Evolutionary conservation across 1,284 basidiomycete species (phyloP).

Genomic region (Trametes versicolor): DNA sequence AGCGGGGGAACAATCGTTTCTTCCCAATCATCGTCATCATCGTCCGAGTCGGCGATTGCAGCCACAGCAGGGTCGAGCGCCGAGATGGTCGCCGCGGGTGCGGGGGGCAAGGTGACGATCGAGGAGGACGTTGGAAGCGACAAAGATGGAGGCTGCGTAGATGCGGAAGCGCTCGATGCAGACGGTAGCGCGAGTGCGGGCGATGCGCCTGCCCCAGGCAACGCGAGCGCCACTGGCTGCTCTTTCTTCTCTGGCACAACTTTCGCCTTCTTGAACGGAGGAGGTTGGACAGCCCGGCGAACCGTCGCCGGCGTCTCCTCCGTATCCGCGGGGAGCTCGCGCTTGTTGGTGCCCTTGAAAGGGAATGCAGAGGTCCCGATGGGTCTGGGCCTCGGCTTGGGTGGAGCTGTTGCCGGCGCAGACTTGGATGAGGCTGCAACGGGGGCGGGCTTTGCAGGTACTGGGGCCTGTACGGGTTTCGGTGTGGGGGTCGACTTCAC

Average conservation of each 20-base stretch:
- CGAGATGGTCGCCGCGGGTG: conserved; percentile 12
- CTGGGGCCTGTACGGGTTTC: conserved; percentile 14
- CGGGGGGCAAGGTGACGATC: conserved; percentile 30
- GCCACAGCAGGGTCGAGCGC: neutral
- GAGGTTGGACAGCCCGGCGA: conserved; percentile 41
- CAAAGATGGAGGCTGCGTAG: conserved; percentile 23
- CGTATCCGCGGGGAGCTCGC: conserved; percentile 45
- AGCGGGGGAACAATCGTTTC: conserved; percentile 34
- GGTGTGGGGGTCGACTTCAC: neutral
- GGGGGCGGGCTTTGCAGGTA: conserved; percentile 3
- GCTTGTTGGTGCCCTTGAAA: conserved; percentile 36
- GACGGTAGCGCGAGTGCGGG: conserved; percentile 32
- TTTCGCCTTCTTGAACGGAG: conserved; percentile 25
- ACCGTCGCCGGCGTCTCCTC: conserved; percentile 50
- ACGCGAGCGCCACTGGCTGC: conserved; percentile 40
- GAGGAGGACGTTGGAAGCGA: conserved; percentile 32
- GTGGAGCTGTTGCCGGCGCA: neutral
- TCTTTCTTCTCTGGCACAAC: conserved; percentile 42
- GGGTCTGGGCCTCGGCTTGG: conserved; percentile 10
- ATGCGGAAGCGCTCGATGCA: conserved; percentile 30
- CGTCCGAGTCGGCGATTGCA: conserved; percentile 58
- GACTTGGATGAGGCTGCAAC: conserved; percentile 15
- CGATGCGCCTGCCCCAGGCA: conserved; percentile 35
- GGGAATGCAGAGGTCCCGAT: conserved; percentile 10
- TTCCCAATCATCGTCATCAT: conserved; percentile 55